phyloP scores from a whole-genome alignment of 2,329 filamentous ascomycete species.

The Cercospora brassicicola region DNA sequence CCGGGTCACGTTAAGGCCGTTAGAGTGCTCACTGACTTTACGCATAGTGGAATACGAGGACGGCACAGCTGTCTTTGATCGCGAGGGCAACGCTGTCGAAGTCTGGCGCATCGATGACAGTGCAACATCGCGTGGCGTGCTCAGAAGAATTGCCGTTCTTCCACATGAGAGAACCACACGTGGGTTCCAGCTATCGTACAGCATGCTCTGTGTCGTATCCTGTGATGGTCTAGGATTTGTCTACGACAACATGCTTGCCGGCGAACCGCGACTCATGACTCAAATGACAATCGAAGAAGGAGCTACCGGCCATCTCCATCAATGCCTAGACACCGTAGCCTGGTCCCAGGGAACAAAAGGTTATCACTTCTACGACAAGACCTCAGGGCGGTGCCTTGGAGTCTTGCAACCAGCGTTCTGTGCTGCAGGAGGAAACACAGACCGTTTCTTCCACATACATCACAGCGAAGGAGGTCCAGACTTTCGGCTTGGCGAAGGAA shows the following conservation, averaged over 20 bases:
- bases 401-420: constrained; percentile 41
- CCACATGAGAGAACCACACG: constrained; percentile 47
- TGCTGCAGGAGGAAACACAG: constrained; percentile 25
- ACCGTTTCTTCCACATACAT: constrained; percentile 39
- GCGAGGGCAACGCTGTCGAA: constrained; percentile 48
- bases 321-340: constrained; percentile 45
- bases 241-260: constrained; percentile 42
- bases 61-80: constrained; percentile 49
- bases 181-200: constrained; percentile 49
- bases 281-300: constrained; percentile 44
- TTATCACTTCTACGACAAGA: constrained; percentile 48
- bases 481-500: constrained; percentile 16
- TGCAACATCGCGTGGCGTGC: constrained; percentile 42
- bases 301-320: constrained; percentile 50
- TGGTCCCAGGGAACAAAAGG: constrained; percentile 48
- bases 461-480: constrained; percentile 28
- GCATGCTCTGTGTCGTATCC: constrained; percentile 50
- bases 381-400: constrained; percentile 43
- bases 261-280: constrained; percentile 39
- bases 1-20: background rate
- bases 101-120: constrained; percentile 47
- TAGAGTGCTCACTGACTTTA: background rate
- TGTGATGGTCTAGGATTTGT: constrained; percentile 48
- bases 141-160: constrained; percentile 44
- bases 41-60: constrained; percentile 47